Percentiles rank a stretch among this genome's conserved stretches.
Evolutionary conservation across 129 eudicot genomes (phyloP).

Genomic region (Mikania micrantha): DNA sequence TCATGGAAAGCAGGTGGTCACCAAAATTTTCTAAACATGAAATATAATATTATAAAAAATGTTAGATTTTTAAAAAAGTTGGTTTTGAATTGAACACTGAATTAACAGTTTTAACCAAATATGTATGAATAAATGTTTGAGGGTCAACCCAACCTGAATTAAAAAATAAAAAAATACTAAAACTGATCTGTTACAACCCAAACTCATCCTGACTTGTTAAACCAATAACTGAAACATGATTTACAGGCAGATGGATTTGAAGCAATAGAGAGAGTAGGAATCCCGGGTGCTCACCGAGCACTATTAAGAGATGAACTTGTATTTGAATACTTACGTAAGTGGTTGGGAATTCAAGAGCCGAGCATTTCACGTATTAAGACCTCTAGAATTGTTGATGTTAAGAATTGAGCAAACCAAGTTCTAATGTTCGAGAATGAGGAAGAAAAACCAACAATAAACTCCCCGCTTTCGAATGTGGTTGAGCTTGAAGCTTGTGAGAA

Average conservation of each 20-base stretch:
- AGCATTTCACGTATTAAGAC: constrained; percentile 1
- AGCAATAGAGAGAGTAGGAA: constrained; percentile 27
- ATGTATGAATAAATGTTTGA: background rate
- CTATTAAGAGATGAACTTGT: constrained; percentile 25
- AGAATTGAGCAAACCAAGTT: no score
- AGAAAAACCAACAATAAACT: no score
- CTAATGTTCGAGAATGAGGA: no score
- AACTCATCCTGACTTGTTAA: background rate
- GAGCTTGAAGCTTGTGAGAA: no score
- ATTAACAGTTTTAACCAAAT: constrained; percentile 3
- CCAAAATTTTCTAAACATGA: background rate
- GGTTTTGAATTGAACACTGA: background rate
- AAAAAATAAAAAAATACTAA: no score
- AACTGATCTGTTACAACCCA: no score
- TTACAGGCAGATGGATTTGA: constrained; percentile 29
- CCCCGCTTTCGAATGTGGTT: no score
- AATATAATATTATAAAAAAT: background rate
- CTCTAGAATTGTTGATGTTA: constrained; percentile 17
- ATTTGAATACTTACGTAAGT: constrained; percentile 24
- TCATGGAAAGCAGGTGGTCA: background rate
- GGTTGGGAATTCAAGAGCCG: constrained; percentile 21
- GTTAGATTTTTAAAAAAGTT: background rate
- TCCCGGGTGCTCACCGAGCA: constrained; percentile 23
- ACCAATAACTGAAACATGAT: constrained; percentile 1
- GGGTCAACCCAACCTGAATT: background rate